Conservation (phyloP, 2,329 filamentous ascomycete species). For the Colletotrichum gloeosporioides region DNA sequence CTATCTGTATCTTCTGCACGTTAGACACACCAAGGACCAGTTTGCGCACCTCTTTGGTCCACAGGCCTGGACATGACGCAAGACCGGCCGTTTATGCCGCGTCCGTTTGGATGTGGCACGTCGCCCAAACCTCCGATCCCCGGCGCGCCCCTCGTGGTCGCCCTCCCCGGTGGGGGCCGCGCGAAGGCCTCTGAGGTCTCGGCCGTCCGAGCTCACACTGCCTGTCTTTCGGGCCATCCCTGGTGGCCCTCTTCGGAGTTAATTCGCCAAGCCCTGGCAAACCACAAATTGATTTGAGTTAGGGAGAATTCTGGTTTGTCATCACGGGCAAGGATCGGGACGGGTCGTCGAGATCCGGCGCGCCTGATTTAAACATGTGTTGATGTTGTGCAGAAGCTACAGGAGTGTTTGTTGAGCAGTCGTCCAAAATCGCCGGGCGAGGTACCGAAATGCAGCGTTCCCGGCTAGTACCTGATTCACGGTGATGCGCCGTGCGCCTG, state of each 20-base stretch:
- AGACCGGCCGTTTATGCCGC: conserved; percentile 16
- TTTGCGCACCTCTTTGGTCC: conserved; percentile 12
- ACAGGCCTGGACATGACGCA: conserved; percentile 12
- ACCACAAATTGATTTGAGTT: not conserved
- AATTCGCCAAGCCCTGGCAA: not conserved
- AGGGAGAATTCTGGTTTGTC: not conserved
- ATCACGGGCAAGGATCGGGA: not conserved
- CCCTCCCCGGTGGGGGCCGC: not conserved
- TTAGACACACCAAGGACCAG: not conserved
- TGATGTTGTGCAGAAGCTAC: not conserved
- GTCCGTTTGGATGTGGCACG: not conserved
- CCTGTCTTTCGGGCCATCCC: not conserved
- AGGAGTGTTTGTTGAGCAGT: not conserved
- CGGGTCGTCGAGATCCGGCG: not conserved
- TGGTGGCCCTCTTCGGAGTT: conserved; percentile 1
- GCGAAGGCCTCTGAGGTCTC: not conserved
- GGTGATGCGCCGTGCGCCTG: not conserved
- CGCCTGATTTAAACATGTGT: not conserved
- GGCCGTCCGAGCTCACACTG: conserved; percentile 11
- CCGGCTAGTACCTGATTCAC: not conserved
- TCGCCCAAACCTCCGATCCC: conserved; percentile 1
- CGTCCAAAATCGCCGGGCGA: not conserved
- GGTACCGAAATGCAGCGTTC: not conserved
- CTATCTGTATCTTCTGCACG: not conserved
- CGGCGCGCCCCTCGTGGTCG: not conserved